These are phyloP conservation scores for Nyctanthes arbortristis DNA, from an alignment of 257 asterid species.

Conservation along the genomic window DNA sequence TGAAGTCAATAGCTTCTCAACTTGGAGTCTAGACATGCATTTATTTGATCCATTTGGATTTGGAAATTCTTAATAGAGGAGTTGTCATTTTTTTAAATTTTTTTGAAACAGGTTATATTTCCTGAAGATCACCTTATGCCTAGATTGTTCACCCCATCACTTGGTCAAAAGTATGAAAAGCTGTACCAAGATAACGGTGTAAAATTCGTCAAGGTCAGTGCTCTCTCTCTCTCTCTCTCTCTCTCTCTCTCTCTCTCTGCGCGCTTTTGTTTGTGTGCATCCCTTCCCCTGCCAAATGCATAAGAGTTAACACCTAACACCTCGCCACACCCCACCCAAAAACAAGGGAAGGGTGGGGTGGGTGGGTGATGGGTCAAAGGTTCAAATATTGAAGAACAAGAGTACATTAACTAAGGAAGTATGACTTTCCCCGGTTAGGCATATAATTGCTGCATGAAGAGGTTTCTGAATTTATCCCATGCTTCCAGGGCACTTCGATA, in stretches of 20 bases:
- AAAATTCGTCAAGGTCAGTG: slow-evolving; percentile 76
- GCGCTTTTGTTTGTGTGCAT: no score
- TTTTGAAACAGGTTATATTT: slow-evolving; percentile 55
- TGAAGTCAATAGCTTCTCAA: not conserved
- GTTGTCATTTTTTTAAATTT: slow-evolving; percentile 23
- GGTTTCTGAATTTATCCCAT: slow-evolving; percentile 26
- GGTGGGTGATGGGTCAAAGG: not conserved
- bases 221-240: slow-evolving; percentile 22
- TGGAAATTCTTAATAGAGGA: not conserved
- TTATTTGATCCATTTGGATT: not conserved
- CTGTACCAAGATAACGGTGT: slow-evolving; percentile 80
- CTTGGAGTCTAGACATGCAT: not conserved
- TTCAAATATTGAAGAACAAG: not conserved
- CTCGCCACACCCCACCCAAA: slow-evolving; percentile 2
- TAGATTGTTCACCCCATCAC: slow-evolving; percentile 82
- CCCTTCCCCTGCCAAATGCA: no score
- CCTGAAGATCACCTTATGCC: slow-evolving; percentile 87
- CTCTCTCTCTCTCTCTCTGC: slow-evolving; percentile 1
- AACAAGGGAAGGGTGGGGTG: not conserved
- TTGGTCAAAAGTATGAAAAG: slow-evolving; percentile 81
- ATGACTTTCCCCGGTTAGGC: not conserved
- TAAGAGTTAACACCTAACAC: no score
- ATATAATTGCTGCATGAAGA: not conserved
- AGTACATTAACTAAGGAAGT: not conserved
- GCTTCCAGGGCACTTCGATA: slow-evolving; percentile 75